Evolutionary conservation across 371 early-diverging fungal genomes (phyloP).

Genomic region (Chytridiales sp.): DNA sequence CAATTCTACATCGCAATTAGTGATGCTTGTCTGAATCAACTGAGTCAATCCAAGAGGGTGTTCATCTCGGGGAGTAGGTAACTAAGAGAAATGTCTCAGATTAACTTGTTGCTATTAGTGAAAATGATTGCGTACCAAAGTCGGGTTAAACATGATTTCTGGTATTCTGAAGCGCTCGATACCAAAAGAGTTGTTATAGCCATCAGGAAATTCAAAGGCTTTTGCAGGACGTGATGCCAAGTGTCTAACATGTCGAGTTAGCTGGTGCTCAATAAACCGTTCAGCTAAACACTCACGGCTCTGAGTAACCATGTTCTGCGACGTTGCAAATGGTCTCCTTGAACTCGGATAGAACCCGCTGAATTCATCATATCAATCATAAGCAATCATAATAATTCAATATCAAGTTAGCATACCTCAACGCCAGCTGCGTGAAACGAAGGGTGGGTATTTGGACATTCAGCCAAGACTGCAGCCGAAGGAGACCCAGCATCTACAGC

Average conservation of each 20-base stretch:
- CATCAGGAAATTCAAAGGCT: slow-evolving; percentile 94
- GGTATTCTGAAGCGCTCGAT: slow-evolving; percentile 79
- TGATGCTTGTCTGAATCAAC: not conserved
- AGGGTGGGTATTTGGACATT: too few species aligned
- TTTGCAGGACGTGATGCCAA: slow-evolving; percentile 34
- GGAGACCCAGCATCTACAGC: slow-evolving; percentile 70
- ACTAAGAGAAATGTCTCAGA: not conserved
- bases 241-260: slow-evolving; percentile 8
- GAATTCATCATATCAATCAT: not conserved
- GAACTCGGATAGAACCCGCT: slow-evolving; percentile 74
- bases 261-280: slow-evolving; percentile 22
- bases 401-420: slow-evolving; percentile 19
- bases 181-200: slow-evolving; percentile 83
- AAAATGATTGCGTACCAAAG: slow-evolving; percentile 11
- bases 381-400: not conserved
- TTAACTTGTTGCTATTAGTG: not conserved
- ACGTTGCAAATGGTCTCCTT: slow-evolving; percentile 92
- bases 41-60: slow-evolving; percentile 2
- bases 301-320: slow-evolving; percentile 68
- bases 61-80: not conserved
- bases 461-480: too few species aligned
- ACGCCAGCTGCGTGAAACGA: slow-evolving; percentile 10
- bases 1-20: slow-evolving; percentile 81
- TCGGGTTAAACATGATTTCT: slow-evolving; percentile 88
- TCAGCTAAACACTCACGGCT: slow-evolving; percentile 62